Evolutionary conservation across 78 protist species (phyloP).

Genomic region (Dictyostelium brefeldianum): DNA sequence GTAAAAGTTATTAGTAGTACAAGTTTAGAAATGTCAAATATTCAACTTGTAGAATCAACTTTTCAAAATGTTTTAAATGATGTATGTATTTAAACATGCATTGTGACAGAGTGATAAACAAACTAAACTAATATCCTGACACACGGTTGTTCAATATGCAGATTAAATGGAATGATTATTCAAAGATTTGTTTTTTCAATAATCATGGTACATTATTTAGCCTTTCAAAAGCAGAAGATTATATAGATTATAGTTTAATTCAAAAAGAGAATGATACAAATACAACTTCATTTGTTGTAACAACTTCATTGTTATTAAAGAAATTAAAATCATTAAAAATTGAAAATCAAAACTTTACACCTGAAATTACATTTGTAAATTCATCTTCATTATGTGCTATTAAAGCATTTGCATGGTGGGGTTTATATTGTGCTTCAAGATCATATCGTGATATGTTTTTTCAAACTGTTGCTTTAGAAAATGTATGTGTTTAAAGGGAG

Average conservation of each 20-base stretch:
- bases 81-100: slow-evolving; percentile 14
- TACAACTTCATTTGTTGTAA: slow-evolving; percentile 33
- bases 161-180: slow-evolving; percentile 8
- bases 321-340: background rate
- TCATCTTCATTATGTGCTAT: slow-evolving; percentile 52
- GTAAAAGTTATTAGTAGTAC: background rate
- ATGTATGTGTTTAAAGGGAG: background rate
- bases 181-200: slow-evolving; percentile 7
- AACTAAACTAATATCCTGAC: no score
- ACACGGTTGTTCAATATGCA: no score
- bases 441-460: slow-evolving; percentile 71
- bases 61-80: slow-evolving; percentile 4
- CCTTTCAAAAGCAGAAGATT: background rate
- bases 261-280: slow-evolving; percentile 14
- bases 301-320: slow-evolving; percentile 20
- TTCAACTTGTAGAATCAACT: background rate
- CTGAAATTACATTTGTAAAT: slow-evolving; percentile 2
- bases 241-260: slow-evolving; percentile 7
- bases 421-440: slow-evolving; percentile 40
- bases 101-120: background rate
- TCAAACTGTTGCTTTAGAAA: slow-evolving; percentile 10
- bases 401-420: slow-evolving; percentile 39
- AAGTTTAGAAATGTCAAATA: slow-evolving; percentile 9
- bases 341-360: background rate
- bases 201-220: slow-evolving; percentile 31